Evolutionary conservation across 2,329 filamentous ascomycete genomes (phyloP).

Genomic region (Mollisia scopiformis): DNA sequence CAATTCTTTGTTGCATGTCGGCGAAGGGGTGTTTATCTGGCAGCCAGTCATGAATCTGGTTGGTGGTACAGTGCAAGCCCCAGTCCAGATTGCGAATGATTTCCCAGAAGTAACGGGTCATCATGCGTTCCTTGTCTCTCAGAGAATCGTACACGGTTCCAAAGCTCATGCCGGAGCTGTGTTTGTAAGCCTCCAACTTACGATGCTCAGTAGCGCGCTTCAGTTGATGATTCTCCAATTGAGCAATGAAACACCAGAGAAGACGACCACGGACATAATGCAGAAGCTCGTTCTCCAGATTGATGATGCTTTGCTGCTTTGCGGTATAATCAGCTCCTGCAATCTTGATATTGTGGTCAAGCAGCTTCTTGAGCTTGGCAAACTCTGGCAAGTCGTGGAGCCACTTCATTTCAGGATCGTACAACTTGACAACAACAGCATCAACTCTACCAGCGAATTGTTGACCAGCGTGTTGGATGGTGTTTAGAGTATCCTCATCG

Average conservation of each 20-base stretch:
- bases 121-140: slow-evolving; percentile 30
- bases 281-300: neutral
- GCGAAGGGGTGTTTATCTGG: neutral
- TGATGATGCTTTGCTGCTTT: neutral
- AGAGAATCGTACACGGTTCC: slow-evolving; percentile 13
- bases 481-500: slow-evolving; percentile 57
- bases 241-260: slow-evolving; percentile 15
- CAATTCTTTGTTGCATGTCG: neutral
- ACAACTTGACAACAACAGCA: slow-evolving; percentile 37
- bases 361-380: slow-evolving; percentile 30
- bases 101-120: slow-evolving; percentile 39
- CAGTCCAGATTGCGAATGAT: slow-evolving; percentile 14
- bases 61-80: neutral
- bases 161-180: neutral
- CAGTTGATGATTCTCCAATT: slow-evolving; percentile 4
- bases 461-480: slow-evolving; percentile 61
- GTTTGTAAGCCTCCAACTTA: slow-evolving; percentile 3
- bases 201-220: slow-evolving; percentile 15
- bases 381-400: slow-evolving; percentile 37
- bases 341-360: neutral
- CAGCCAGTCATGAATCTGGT: neutral
- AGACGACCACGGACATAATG: slow-evolving; percentile 20
- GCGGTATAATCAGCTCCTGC: neutral
- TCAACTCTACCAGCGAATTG: slow-evolving; percentile 53
- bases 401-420: slow-evolving; percentile 42